Evolutionary conservation across 805 yeast species (phyloP), one percentile per base, ranked within the genome.

Genomic region (Schizosaccharomyces japonicus): DNA sequence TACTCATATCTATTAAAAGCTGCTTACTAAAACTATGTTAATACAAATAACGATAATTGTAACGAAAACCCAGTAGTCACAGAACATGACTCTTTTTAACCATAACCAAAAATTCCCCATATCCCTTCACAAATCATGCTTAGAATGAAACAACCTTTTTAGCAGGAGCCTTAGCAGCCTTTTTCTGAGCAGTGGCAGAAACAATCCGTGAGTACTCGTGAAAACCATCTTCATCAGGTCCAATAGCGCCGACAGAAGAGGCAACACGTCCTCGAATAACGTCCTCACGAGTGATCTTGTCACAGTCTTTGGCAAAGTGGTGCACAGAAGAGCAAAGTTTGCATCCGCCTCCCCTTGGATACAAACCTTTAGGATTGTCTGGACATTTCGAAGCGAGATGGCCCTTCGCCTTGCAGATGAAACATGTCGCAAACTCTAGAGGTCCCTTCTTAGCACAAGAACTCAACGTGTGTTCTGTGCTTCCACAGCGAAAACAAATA

Each of bases 401-500:
- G 6, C 47, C 47, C 3, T 29, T 30, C 30, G 10, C 33, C 4
- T 45, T 29, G 27, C 47, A 45, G n/a, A 45, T 45, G n/a, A 45
- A 45, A 27, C 47, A 45, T n/a, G n/a, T 19, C 3, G 47, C 47
- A 31, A 31, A 45, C 26, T 45, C 10, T 25, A 45, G 33, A 2
- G 47, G 36, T 17, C 39, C 47, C 21, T 29, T 42, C 25, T 32
- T 30, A 5, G 39, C 17, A 23, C 47, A 45, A 17, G 39, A 44
- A 4, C 11, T 30, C 13, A 45, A 23, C 6, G 47, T 8, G 26
- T 45, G 47, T 4, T 45, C 47, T 23, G 19, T 23, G 47, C 39
- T 31, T 15, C 47, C 47, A 21, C 47, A 45, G 28, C 47, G 47
- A 26, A 28, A 45, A 21, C 47, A 45, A 10, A 45, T 45, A 6